Evolutionary conservation across 1,284 basidiomycete genomes (phyloP), one percentile per base, ranked within the genome.

Genomic region (Moniliophthora roreri): DNA sequence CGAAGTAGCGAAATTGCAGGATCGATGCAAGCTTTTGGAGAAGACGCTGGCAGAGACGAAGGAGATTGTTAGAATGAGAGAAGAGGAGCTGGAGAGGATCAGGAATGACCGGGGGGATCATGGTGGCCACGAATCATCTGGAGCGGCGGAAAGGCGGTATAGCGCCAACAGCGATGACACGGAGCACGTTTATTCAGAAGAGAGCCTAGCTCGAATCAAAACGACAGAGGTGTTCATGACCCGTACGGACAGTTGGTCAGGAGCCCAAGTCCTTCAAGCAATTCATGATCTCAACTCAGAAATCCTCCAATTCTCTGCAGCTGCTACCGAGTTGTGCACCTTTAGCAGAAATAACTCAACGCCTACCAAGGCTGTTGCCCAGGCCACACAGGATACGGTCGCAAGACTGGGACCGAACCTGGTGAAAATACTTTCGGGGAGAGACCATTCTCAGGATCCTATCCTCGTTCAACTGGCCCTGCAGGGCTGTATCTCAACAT

Each of bases 241-340:
- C 13, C 83, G 87, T 60, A 83, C 79, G 24, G 87, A 89, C 67
- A 75, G 74, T 38, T 88, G 84, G 85, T 87, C 86, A 2, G 87
- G 87, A 18, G 83, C 84, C 1, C 86, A 89, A 62, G 77, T 89
- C 64, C 78, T 89, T 51, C 86, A 89, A 63, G 81, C 85, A 5
- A 80, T 90, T n/a, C 84, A 87, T 59, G 87, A 90, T 62, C 75
- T 90, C 65, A 90, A 90, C 64, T 81, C 84, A 0, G 87, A 89
- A 68, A 86, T 89, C 55, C 77, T 86, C 18, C 87, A 88, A 59
- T 88, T 87, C 56, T 82, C 87, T 9, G 86, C 87, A 16, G 80
- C 83, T 18, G 86, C 84, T 10, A 82, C 84, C 9, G 87, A 90
- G 66, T 73, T 83, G 35, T 81, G 79, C 56, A 73, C 74, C 2